Percentiles rank a stretch among this genome's conserved stretches.
phyloP scores from a whole-genome alignment of 768 basidiomycete species.

The Suillus alpinus region DNA sequence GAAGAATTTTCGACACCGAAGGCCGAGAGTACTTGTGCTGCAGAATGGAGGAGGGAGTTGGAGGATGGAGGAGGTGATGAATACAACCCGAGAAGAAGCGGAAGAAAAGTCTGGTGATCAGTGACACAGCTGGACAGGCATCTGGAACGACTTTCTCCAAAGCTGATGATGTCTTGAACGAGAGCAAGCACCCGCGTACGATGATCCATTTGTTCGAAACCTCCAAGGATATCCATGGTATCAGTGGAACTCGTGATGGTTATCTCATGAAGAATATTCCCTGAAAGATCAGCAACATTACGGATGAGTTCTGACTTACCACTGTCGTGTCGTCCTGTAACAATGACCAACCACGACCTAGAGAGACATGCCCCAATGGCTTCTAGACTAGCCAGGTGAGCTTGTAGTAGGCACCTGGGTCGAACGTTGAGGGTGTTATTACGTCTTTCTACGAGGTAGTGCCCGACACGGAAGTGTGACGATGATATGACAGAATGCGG shows the following conservation, averaged over 20 bases:
- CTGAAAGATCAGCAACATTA: constrained; percentile 66
- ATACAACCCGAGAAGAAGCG: constrained; percentile 16
- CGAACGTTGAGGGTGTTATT: constrained; percentile 33
- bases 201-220: constrained; percentile 87
- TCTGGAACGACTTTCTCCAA: constrained; percentile 40
- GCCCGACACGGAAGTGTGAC: constrained; percentile 62
- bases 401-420: constrained; percentile 54
- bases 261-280: constrained; percentile 68
- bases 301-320: constrained; percentile 83
- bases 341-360: constrained; percentile 84
- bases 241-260: constrained; percentile 85
- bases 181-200: constrained; percentile 36
- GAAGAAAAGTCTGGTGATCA: constrained; percentile 13
- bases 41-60: constrained; percentile 22
- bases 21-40: constrained; percentile 24
- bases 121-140: constrained; percentile 23
- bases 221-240: constrained; percentile 90
- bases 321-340: constrained; percentile 68
- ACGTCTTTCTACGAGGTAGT: constrained; percentile 40
- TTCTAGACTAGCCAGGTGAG: constrained; percentile 66
- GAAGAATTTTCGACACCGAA: constrained; percentile 16
- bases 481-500: constrained; percentile 37
- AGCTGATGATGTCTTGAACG: constrained; percentile 38
- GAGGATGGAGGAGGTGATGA: constrained; percentile 15
- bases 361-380: constrained; percentile 70